Evolutionary conservation across 2,329 filamentous ascomycete species (phyloP).

Genomic region (Fusarium sambucinum): DNA sequence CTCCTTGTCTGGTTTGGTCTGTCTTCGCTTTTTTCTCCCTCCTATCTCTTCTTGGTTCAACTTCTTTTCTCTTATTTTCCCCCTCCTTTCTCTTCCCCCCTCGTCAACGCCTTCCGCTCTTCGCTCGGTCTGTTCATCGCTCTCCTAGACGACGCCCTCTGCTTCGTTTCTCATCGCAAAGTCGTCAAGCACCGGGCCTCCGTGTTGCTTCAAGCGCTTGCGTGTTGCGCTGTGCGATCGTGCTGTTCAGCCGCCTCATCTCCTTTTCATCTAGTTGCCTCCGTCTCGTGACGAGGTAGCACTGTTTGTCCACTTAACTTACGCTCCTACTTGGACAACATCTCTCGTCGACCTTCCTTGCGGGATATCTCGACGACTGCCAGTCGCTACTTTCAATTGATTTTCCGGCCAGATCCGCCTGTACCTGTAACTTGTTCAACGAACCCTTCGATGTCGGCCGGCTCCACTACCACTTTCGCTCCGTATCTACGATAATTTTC

Average conservation of each 20-base stretch:
- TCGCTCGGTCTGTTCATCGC: slow-evolving; percentile 46
- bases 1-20: slow-evolving; percentile 41
- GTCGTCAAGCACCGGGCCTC: slow-evolving; percentile 38
- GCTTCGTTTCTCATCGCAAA: slow-evolving; percentile 38
- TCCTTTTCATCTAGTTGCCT: slow-evolving; percentile 38
- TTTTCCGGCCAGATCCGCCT: slow-evolving; percentile 34
- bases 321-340: slow-evolving; percentile 38
- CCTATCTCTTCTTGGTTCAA: slow-evolving; percentile 45
- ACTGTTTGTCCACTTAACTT: slow-evolving; percentile 28
- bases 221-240: slow-evolving; percentile 37
- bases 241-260: slow-evolving; percentile 25
- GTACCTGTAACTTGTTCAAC: slow-evolving; percentile 37
- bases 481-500: slow-evolving; percentile 40
- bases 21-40: slow-evolving; percentile 44
- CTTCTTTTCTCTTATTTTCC: slow-evolving; percentile 42
- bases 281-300: slow-evolving; percentile 46
- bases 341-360: slow-evolving; percentile 47
- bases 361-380: slow-evolving; percentile 48
- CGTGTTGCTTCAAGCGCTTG: slow-evolving; percentile 41
- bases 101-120: slow-evolving; percentile 47
- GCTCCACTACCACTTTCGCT: slow-evolving; percentile 45
- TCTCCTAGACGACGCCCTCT: slow-evolving; percentile 40
- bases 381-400: slow-evolving; percentile 49
- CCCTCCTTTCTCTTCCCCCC: slow-evolving; percentile 44
- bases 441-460: slow-evolving; percentile 47